These are phyloP conservation scores for Dictyostelium capitatum DNA, from an alignment of 78 protist genomes.

Conservation along the genomic window DNA sequence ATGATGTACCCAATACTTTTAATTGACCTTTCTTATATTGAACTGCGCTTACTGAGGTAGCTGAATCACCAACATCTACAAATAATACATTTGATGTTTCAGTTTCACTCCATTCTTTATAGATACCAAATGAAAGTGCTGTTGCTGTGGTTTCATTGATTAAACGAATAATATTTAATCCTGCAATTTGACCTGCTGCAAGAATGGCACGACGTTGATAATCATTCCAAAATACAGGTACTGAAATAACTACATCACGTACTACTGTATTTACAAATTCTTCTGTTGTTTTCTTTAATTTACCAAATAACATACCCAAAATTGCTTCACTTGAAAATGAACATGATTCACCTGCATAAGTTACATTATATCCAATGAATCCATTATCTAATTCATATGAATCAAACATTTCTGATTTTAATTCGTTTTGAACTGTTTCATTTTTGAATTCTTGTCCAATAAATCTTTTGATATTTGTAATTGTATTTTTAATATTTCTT, in stretches of 20 bases:
- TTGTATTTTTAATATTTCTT: slow-evolving; percentile 93
- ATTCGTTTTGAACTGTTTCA: slow-evolving; percentile 59
- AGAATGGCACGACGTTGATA: slow-evolving; percentile 92
- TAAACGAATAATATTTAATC: slow-evolving; percentile 91
- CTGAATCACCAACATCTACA: slow-evolving; percentile 94
- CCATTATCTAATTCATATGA: slow-evolving; percentile 46
- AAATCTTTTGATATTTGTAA: slow-evolving; percentile 87
- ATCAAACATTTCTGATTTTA: slow-evolving; percentile 23
- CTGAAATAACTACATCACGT: slow-evolving; percentile 89
- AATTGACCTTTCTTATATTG: slow-evolving; percentile 90
- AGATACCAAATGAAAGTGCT: slow-evolving; percentile 96
- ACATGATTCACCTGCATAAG: slow-evolving; percentile 73
- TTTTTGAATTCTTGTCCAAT: slow-evolving; percentile 86
- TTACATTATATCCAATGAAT: slow-evolving; percentile 79
- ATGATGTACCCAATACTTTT: slow-evolving; percentile 82
- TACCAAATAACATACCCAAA: slow-evolving; percentile 90
- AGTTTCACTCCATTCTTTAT: slow-evolving; percentile 89
- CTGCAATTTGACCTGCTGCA: slow-evolving; percentile 95
- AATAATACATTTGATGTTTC: slow-evolving; percentile 86
- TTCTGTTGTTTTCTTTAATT: slow-evolving; percentile 87
- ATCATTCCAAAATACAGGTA: slow-evolving; percentile 94
- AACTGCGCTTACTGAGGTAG: slow-evolving; percentile 83
- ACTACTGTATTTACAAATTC: slow-evolving; percentile 46
- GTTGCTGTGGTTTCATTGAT: slow-evolving; percentile 95
- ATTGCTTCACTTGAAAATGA: slow-evolving; percentile 85